Base-by-base conservation (phyloP, 2,329 filamentous ascomycete species). In the Aspergillus sp. region DNA sequence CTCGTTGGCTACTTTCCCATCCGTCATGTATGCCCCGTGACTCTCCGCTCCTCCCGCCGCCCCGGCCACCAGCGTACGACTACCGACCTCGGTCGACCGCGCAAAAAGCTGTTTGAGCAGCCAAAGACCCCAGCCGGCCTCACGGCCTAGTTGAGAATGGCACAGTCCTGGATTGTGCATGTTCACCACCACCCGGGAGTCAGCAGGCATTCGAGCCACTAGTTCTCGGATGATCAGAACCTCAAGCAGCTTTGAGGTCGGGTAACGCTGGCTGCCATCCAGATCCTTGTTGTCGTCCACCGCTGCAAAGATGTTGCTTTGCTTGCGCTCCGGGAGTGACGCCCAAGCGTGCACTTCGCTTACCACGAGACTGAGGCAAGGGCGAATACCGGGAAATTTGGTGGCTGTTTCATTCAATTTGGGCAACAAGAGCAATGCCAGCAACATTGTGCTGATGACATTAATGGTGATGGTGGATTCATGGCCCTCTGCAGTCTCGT, bases 131-230 rank as follows among this genome's bases (percentile, higher is more conserved):
- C 40, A 41, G 28, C 29, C 40, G 28, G 26, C n/a, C 2, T 42
- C 40, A 10, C 40, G 40, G 5, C n/a, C 28, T 10, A 42, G 29
- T 12, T 29, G n/a, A 8, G 40, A 42, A 29, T 42, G 40, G 9
- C 75, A 79, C 27, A 73, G 62, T 1, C 76, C 75, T 0, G 77
- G 76, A 48, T 74, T 75, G 26, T 74, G 56, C 34, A 64, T 62
- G 55, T 77, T 78, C 45, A 79, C 51, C 3, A 67, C 70, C 40
- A 78, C 68, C 7, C 61, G 55, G 38, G 59, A 51, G 5, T 52
- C 45, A n/a, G 34, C 46, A 29, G 55, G 41, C 32, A 49, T 32
- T 2, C 60, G 50, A 7, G n/a, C 28, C 1, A 32, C 29, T 19
- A 70, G 52, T 33, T 65, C 62, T 8, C 70, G 67, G 30, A 65